Evolutionary conservation across 768 basidiomycete species (phyloP).

Genomic region (Cubamyces lactineus): DNA sequence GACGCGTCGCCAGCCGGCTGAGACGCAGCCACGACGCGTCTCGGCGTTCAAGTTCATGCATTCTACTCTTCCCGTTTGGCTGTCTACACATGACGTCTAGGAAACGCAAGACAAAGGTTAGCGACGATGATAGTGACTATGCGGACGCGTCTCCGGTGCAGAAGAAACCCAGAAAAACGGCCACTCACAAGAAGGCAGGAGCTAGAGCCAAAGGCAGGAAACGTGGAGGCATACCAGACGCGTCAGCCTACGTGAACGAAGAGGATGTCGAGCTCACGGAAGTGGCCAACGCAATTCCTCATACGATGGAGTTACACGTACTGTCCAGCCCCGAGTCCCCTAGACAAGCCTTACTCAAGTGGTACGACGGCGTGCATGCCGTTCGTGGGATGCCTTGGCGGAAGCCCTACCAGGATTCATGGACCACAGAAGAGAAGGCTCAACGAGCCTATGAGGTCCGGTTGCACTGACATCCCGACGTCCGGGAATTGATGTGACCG

Average conservation of each 20-base stretch:
- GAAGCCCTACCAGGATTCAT: conserved; percentile 62
- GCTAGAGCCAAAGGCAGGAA: conserved; percentile 22
- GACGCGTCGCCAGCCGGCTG: background rate
- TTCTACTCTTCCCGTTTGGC: background rate
- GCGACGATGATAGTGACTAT: conserved; percentile 25
- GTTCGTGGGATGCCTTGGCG: conserved; percentile 92
- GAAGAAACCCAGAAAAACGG: conserved; percentile 10
- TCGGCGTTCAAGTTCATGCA: background rate
- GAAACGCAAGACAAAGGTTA: conserved; percentile 24
- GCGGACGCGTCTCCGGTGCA: conserved; percentile 26
- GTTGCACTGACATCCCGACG: conserved; percentile 18
- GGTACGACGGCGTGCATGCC: conserved; percentile 73
- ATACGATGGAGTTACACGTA: conserved; percentile 53
- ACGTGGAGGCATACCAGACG: conserved; percentile 5
- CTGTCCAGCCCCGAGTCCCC: conserved; percentile 46
- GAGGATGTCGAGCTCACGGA: background rate
- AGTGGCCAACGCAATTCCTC: conserved; percentile 26
- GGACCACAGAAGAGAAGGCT: conserved; percentile 60
- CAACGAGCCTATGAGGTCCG: conserved; percentile 91
- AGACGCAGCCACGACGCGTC: background rate
- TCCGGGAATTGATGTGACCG: background rate
- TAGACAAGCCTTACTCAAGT: conserved; percentile 56
- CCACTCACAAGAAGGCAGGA: conserved; percentile 11
- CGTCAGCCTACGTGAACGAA: background rate
- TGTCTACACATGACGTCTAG: conserved; percentile 32